A percentile compares a stretch with the other conserved stretches of the same genome.
phyloP scores from a whole-genome alignment of 2,329 filamentous ascomycete species.

The Cadophora sp. region DNA sequence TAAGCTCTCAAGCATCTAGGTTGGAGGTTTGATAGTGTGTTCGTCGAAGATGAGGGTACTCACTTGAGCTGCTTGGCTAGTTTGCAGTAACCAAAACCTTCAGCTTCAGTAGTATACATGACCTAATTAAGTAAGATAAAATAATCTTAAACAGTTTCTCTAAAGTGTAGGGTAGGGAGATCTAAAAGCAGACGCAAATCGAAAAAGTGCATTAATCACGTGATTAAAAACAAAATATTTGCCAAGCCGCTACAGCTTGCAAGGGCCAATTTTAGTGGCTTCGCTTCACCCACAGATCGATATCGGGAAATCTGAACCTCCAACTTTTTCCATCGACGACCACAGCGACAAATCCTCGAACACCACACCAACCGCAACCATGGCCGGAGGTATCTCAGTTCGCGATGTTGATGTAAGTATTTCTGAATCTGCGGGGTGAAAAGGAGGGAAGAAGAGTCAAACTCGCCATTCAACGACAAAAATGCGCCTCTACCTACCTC shows the following conservation, averaged over 20 bases:
- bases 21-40: not conserved
- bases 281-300: constrained; percentile 17
- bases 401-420: constrained; percentile 84
- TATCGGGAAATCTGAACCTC: constrained; percentile 19
- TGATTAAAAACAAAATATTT: not conserved
- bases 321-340: constrained; percentile 23
- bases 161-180: too few relatives aligned
- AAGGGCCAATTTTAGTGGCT: not conserved
- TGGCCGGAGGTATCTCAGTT: constrained; percentile 81
- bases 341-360: constrained; percentile 31
- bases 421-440: constrained; percentile 37
- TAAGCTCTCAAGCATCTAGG: too few relatives aligned
- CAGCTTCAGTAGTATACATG: not conserved
- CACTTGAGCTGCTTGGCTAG: not conserved
- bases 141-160: too few relatives aligned
- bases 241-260: not conserved
- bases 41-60: not conserved
- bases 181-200: not conserved
- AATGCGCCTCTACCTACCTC: constrained; percentile 31
- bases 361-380: constrained; percentile 64
- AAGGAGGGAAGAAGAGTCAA: constrained; percentile 25
- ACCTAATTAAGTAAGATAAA: too few relatives aligned
- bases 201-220: not conserved
- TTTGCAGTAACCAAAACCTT: not conserved
- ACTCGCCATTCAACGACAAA: constrained; percentile 29